Base-by-base conservation (phyloP, 2,329 filamentous ascomycete species). In the Trichophyton rubrum region DNA sequence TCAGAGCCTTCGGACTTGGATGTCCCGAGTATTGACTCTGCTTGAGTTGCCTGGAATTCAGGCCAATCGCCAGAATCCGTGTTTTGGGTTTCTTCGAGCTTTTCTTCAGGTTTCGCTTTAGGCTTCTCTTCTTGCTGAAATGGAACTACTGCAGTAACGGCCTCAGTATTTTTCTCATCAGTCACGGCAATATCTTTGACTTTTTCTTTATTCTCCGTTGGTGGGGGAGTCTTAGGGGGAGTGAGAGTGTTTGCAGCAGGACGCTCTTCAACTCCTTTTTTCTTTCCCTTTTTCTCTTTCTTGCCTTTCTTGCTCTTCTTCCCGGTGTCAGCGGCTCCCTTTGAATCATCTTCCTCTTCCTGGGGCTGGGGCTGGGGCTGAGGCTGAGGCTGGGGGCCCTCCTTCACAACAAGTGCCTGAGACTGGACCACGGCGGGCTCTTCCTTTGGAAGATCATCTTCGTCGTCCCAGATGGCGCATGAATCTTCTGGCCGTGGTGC, bases 211-310 rank as follows among this genome's bases (percentile, higher is more conserved):
- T 60, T 64, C 56, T 63, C 55, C n/a, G 30, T 63, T 13, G 68
- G 69, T 3, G 73, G 73, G 41, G 73, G 73, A 30, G 73, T 75
- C 20, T 68, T 70, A 17, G 73, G 73, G 1, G 73, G 73, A 6
- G 73, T 75, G 62, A 74, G 60, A 35, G 68, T 70, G 43, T 67
- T 61, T 64, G 61, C 30, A 61, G 57, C 53, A 38, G 30, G 30
- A 71, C 66, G 51, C 69, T 72, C 56, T 64, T 67, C 3, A 59
- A 61, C 9, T 55, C 55, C n/a, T 58, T 64, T 62, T 35, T 61
- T 61, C 59, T 65, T 66, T 59, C 66, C 64, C 60, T 68, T 69
- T 62, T 62, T 63, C n/a, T 69, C 56, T 22, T 59, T 70, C 59
- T 70, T 70, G 7, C 65, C 64, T 56, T 70, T 70, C 56, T 67